Conservation (phyloP, 305 asterid genomes). For the Plantago lanceolata region DNA sequence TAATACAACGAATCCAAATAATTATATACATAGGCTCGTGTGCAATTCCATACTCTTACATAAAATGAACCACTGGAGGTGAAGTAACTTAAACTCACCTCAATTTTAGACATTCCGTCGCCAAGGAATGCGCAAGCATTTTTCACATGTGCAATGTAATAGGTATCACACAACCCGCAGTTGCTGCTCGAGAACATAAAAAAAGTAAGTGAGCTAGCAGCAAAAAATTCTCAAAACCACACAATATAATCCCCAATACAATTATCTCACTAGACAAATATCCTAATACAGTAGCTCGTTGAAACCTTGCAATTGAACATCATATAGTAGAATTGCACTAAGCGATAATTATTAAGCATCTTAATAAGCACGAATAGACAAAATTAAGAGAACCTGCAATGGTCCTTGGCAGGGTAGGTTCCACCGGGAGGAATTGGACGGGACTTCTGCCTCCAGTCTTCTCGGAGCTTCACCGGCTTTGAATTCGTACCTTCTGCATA, state of each 20-base stretch:
- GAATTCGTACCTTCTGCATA: constrained; percentile 43
- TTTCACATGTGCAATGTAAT: constrained; percentile 90
- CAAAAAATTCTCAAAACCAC: not conserved
- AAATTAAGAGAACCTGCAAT: constrained; percentile 63
- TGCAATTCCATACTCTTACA: not conserved
- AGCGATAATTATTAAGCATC: no score
- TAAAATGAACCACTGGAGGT: not conserved
- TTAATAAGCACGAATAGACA: not conserved
- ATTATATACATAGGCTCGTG: not conserved
- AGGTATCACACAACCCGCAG: constrained; percentile 87
- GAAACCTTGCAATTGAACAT: not conserved
- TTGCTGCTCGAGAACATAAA: constrained; percentile 41
- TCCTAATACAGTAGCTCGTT: not conserved
- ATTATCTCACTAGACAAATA: not conserved
- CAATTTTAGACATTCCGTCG: constrained; percentile 95
- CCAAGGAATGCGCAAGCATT: constrained; percentile 94
- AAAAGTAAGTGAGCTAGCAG: not conserved
- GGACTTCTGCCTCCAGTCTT: constrained; percentile 86
- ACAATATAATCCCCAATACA: not conserved
- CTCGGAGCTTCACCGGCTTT: constrained; percentile 63
- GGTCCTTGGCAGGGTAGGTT: constrained; percentile 93
- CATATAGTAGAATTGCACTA: not conserved
- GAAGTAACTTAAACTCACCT: constrained; percentile 46
- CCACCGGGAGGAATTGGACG: constrained; percentile 92
- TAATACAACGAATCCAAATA: not conserved